These are phyloP conservation scores for Rhizomucor miehei DNA, from an alignment of 371 early-diverging fungal species.

Conservation along the genomic window DNA sequence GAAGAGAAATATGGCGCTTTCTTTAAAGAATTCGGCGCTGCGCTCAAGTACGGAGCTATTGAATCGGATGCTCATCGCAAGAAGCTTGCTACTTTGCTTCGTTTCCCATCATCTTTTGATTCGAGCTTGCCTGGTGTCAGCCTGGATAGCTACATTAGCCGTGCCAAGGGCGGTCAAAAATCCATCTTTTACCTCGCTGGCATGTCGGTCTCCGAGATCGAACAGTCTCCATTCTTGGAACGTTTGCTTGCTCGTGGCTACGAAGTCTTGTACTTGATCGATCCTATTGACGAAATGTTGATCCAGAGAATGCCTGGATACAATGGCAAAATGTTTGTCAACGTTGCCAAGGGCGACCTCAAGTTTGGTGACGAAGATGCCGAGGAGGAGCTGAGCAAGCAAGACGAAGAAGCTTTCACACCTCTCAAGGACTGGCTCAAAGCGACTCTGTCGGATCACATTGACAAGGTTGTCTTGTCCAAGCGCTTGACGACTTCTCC, in stretches of 20 bases:
- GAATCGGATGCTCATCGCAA: slow-evolving; percentile 70
- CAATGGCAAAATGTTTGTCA: slow-evolving; percentile 77
- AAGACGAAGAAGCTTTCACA: slow-evolving; percentile 49
- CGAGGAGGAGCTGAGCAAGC: slow-evolving; percentile 42
- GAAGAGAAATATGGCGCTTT: slow-evolving; percentile 73
- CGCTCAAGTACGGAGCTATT: slow-evolving; percentile 83
- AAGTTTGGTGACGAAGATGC: slow-evolving; percentile 71
- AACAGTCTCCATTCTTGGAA: slow-evolving; percentile 86
- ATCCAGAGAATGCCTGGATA: slow-evolving; percentile 69
- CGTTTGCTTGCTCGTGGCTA: slow-evolving; percentile 80
- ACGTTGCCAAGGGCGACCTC: slow-evolving; percentile 82
- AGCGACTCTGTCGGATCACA: slow-evolving; percentile 53
- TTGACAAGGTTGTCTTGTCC: slow-evolving; percentile 79
- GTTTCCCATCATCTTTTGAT: slow-evolving; percentile 72
- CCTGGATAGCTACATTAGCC: slow-evolving; percentile 83
- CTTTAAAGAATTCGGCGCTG: slow-evolving; percentile 68
- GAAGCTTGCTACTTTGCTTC: slow-evolving; percentile 77
- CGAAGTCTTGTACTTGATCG: slow-evolving; percentile 87
- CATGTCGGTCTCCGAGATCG: slow-evolving; percentile 62
- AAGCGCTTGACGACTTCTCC: slow-evolving; percentile 76
- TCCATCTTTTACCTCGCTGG: slow-evolving; percentile 90
- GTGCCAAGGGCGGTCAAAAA: slow-evolving; percentile 87
- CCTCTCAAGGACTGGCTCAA: slow-evolving; percentile 71
- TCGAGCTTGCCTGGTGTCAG: slow-evolving; percentile 51
- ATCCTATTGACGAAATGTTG: slow-evolving; percentile 93